Evolutionary conservation across 352 stramenopile species (phyloP).

Genomic region (Phytophthora sp.): DNA sequence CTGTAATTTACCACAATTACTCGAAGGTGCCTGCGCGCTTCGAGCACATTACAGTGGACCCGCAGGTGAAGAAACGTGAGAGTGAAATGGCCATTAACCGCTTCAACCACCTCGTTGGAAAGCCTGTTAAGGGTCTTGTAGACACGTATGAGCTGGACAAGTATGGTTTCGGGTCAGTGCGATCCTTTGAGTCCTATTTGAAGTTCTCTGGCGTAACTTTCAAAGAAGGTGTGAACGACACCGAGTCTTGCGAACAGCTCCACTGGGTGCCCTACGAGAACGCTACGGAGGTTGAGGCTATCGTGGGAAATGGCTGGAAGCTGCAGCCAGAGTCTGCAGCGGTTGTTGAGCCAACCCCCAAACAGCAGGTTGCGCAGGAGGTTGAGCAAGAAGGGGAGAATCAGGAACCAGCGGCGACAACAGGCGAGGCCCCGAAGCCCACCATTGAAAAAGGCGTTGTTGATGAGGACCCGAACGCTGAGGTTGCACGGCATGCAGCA

Average conservation of each 20-base stretch:
- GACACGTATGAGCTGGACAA: slow-evolving; percentile 68
- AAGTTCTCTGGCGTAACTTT: slow-evolving; percentile 68
- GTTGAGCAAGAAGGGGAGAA: slow-evolving; percentile 13
- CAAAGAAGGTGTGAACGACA: slow-evolving; percentile 53
- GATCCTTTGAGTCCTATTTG: slow-evolving; percentile 65
- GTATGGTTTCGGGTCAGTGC: slow-evolving; percentile 58
- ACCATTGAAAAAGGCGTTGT: slow-evolving; percentile 22
- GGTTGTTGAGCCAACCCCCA: slow-evolving; percentile 13
- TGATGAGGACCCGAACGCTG: slow-evolving; percentile 41
- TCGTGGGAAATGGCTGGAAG: slow-evolving; percentile 61
- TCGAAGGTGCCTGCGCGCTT: slow-evolving; percentile 70
- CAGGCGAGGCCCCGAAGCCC: slow-evolving; percentile 14
- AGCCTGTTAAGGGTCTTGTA: slow-evolving; percentile 62
- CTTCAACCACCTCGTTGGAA: slow-evolving; percentile 60
- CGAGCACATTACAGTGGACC: slow-evolving; percentile 59
- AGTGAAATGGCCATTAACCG: slow-evolving; percentile 63
- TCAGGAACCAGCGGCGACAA: not conserved
- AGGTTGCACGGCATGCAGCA: slow-evolving; percentile 29
- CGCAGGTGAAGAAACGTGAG: slow-evolving; percentile 46
- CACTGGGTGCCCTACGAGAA: slow-evolving; percentile 78
- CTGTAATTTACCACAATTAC: slow-evolving; percentile 83
- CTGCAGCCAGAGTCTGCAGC: slow-evolving; percentile 15
- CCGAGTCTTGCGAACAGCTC: slow-evolving; percentile 63
- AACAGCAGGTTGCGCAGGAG: slow-evolving; percentile 24
- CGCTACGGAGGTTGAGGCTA: slow-evolving; percentile 51